Evolutionary conservation across 2,329 filamentous ascomycete species (phyloP).

Genomic region (Colletotrichum sp.): DNA sequence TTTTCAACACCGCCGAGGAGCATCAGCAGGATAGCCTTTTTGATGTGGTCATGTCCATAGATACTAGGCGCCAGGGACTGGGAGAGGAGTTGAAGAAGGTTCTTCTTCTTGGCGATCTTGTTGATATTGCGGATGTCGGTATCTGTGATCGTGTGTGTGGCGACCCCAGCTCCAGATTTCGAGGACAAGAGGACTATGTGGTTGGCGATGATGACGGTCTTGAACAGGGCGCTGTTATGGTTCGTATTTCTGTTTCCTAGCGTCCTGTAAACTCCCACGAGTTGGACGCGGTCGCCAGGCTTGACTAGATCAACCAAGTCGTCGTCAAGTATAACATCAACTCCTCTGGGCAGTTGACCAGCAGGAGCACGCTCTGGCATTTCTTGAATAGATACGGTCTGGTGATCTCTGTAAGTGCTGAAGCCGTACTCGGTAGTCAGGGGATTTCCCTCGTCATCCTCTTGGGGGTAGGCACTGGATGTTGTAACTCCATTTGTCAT

Average conservation of each 20-base stretch:
- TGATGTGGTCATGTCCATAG: slow-evolving; percentile 96
- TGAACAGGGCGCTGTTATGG: slow-evolving; percentile 90
- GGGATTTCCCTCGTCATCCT: slow-evolving; percentile 91
- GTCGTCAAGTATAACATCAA: slow-evolving; percentile 96
- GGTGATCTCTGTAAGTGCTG: slow-evolving; percentile 94
- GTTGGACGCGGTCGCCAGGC: slow-evolving; percentile 92
- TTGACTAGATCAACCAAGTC: slow-evolving; percentile 95
- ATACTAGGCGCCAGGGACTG: slow-evolving; percentile 97
- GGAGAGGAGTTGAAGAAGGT: slow-evolving; percentile 89
- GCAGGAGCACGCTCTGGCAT: slow-evolving; percentile 98
- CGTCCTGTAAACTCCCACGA: slow-evolving; percentile 95
- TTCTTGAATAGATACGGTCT: slow-evolving; percentile 97
- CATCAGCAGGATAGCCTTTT: slow-evolving; percentile 96
- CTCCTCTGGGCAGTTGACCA: slow-evolving; percentile 91
- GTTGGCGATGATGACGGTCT: slow-evolving; percentile 91
- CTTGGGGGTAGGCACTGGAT: slow-evolving; percentile 90
- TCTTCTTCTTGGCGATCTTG: slow-evolving; percentile 93
- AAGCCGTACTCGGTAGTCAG: slow-evolving; percentile 95
- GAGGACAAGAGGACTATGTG: slow-evolving; percentile 94
- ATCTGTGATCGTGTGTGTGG: slow-evolving; percentile 90
- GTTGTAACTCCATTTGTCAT: slow-evolving; percentile 93
- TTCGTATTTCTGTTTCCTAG: slow-evolving; percentile 93
- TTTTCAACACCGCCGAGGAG: slow-evolving; percentile 96
- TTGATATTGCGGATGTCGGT: slow-evolving; percentile 99
- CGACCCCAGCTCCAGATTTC: slow-evolving; percentile 93